These are phyloP conservation scores for Hanseniaspora singularis DNA, from an alignment of 805 yeast species.

Conservation along the genomic window DNA sequence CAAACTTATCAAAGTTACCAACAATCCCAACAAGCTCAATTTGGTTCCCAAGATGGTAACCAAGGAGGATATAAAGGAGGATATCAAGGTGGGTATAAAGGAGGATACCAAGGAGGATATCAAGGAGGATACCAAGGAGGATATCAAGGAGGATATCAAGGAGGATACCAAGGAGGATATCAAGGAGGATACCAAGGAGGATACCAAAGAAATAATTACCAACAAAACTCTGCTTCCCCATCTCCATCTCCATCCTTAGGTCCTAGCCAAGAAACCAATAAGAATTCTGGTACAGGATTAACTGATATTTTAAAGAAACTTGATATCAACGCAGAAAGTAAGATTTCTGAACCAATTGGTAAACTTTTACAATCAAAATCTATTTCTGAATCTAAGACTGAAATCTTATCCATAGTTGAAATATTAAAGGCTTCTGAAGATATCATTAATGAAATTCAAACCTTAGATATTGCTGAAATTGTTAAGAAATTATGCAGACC, in stretches of 20 bases:
- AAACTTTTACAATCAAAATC: constrained; percentile 13
- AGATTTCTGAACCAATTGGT: constrained; percentile 6
- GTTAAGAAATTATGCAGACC: constrained; percentile 56
- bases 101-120: neutral
- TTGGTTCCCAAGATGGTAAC: constrained; percentile 1
- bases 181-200: constrained; percentile 9
- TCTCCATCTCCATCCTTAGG: constrained; percentile 38
- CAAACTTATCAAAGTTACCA: constrained; percentile 10
- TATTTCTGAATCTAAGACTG: constrained; percentile 25
- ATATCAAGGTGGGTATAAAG: constrained; percentile 2
- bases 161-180: constrained; percentile 3
- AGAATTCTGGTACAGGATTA: neutral
- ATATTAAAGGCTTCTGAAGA: constrained; percentile 18
- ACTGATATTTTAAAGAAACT: constrained; percentile 5
- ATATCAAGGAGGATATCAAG: neutral
- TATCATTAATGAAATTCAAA: constrained; percentile 33
- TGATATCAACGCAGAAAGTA: constrained; percentile 1
- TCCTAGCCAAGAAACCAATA: neutral
- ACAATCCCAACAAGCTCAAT: constrained; percentile 2
- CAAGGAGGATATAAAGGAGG: constrained; percentile 2
- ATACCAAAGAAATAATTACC: constrained; percentile 9
- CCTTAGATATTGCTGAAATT: constrained; percentile 56
- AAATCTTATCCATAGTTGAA: constrained; percentile 4
- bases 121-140: constrained; percentile 7
- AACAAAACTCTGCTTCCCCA: neutral